A percentile compares a stretch with the other conserved stretches of the same genome.
phyloP scores from a whole-genome alignment of 345 rosid species.

The Boechera stricta region DNA sequence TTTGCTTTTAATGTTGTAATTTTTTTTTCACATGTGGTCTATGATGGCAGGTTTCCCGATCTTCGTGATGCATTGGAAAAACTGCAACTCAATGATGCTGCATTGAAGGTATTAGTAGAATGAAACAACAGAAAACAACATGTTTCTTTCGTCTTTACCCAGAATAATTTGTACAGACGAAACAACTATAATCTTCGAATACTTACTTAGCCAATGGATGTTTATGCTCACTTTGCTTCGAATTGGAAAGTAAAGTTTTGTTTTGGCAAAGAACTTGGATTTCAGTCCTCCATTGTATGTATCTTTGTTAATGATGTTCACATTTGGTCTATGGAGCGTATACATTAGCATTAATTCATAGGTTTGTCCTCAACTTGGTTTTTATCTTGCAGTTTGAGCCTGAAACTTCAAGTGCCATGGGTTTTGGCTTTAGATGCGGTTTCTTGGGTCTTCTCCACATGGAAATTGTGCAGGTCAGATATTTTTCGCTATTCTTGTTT shows the following conservation, averaged over 20 bases:
- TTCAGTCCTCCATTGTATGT: neutral
- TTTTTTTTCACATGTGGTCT: conserved; percentile 35
- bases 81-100: conserved; percentile 97
- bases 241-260: neutral
- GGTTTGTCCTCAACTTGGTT: conserved; percentile 30
- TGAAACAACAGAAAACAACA: neutral
- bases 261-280: conserved; percentile 17
- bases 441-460: conserved; percentile 99
- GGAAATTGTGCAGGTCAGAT: conserved; percentile 97
- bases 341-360: neutral
- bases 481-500: conserved; percentile 27
- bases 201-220: neutral
- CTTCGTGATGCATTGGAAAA: conserved; percentile 97
- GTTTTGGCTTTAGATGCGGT: conserved; percentile 98
- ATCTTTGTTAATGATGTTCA: conserved; percentile 2
- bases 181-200: conserved; percentile 16
- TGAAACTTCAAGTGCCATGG: conserved; percentile 98
- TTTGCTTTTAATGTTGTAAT: conserved; percentile 24
- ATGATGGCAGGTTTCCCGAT: conserved; percentile 74
- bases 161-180: neutral
- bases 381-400: conserved; percentile 83
- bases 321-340: conserved; percentile 11
- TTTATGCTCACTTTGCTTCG: neutral
- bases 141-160: conserved; percentile 16
- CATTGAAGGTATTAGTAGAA: conserved; percentile 68